Percentiles rank a stretch among this genome's conserved stretches.
phyloP scores from a whole-genome alignment of 2,329 filamentous ascomycete genomes.

The Colletotrichum musicola region DNA sequence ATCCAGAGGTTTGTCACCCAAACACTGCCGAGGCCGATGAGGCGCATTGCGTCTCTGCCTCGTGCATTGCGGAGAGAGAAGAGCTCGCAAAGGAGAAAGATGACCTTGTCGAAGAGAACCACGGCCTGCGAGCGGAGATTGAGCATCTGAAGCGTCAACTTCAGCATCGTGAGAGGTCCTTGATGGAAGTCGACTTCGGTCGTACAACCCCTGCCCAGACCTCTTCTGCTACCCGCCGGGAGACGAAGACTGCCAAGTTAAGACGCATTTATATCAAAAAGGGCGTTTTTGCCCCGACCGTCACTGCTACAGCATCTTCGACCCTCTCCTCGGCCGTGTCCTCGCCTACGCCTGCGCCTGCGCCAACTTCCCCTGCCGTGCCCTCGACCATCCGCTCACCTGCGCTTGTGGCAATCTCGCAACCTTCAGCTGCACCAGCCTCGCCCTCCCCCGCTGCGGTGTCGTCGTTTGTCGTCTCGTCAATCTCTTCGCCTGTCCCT shows the following conservation, averaged over 20 bases:
- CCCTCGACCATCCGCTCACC: not conserved
- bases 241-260: not conserved
- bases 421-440: too few species aligned
- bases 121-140: not conserved
- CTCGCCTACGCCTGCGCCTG: too few species aligned
- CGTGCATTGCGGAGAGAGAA: not conserved
- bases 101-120: not conserved
- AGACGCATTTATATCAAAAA: not conserved
- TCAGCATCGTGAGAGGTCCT: not conserved
- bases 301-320: too few species aligned
- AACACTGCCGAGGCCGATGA: not conserved
- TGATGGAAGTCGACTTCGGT: not conserved
- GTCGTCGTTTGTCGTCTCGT: not conserved
- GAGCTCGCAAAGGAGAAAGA: not conserved
- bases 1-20: slow-evolving; percentile 9
- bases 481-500: not conserved
- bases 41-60: not conserved
- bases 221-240: not conserved
- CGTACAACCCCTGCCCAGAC: not conserved
- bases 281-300: not conserved
- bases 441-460: too few species aligned
- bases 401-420: too few species aligned
- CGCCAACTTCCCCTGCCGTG: not conserved
- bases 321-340: too few species aligned
- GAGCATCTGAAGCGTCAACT: not conserved